Evolutionary conservation across 805 yeast genomes (phyloP), one percentile per base, ranked within the genome.

Genomic region (Candida sphagnicola): DNA sequence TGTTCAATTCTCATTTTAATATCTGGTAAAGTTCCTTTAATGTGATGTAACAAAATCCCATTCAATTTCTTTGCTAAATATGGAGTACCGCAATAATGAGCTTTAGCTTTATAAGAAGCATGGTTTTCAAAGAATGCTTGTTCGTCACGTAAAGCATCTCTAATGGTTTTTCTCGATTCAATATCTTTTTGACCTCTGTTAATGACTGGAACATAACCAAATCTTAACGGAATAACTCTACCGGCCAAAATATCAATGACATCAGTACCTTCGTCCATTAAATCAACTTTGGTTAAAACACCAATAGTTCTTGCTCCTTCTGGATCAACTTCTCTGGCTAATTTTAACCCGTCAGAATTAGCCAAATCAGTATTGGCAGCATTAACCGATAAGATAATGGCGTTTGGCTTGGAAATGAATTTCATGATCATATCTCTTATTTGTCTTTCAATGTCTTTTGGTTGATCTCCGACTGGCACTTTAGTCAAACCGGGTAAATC

Each of bases 391-490:
- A 93, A 72, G 43, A 93, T 84, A 48, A 93, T 86, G 44, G 97
- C 95, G 55, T 93, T 91, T 41, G 98, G 98, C 54, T 89, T 89
- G 18, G 96, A 83, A 48, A 93, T 90, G 59, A 84, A 93, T 63
- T 89, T 90, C 75, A 93, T 74, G 34, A 93, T 72, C 88, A 93
- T 83, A 47, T 89, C 95, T 56, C 89, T 82, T 54, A 93, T 93
- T 66, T 88, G 97, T 48, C 76, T 80, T 68, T 93, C 99, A 49
- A 93, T 93, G 62, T 93, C 99, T 53, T 85, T 84, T 39, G 99
- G 99, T 66, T 93, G 99, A 66, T 93, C 99, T 35, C 99, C 99
- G 40, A 93, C 96, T 3, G 99, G 99, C 28, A 93, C 99, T 61
- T 93, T 93, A 29, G 99, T 93, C 55, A 93, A 77, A 44, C 99